Base-by-base conservation (phyloP, 2,329 filamentous ascomycete genomes). In the Cytospora piceicola region DNA sequence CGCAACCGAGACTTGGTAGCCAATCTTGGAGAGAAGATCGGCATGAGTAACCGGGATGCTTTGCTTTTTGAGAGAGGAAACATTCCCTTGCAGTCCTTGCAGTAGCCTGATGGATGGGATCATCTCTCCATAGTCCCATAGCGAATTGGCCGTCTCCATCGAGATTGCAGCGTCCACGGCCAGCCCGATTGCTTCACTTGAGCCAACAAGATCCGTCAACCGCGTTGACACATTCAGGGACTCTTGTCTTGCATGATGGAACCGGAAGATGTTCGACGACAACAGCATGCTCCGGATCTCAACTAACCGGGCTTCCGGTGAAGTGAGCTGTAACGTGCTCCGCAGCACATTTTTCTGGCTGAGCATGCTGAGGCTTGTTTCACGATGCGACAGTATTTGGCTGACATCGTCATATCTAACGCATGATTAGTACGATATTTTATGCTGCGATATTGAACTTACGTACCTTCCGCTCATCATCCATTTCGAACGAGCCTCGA, bases 51-150 rank as follows among this genome's bases (percentile, higher is more conserved):
- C 85, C 2, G 83, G 79, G 54, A 96, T 87, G 0, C 86, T 86
- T 74, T 96, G 91, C 65, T 85, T 87, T 63, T 86, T 86, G 2
- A 92, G 77, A 32, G 87, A 83, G 49, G 83, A 81, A 60, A 86
- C 82, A 53, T 82, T 80, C 8, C 59, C 63, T 63, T 90, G 85
- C 14, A 97, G 83, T 53, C 87, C 85, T 72, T 94, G 90, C 24
- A 98, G 85, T 84, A 98, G 94, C 46, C 89, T 86, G 67, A 99
- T 97, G 0, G 95, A 97, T 0, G 92, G 88, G 24, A 90, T 87
- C 81, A 92, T 92, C 76, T 99, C 94, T 15, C 93, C 93, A 74
- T 97, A 91, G 68, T 96, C 93, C 94, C 95, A 99, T 0, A 99
- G 81, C 8, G 96, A 93, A 72, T 91, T 93, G 14, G 96, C 94